Evolutionary conservation across 345 rosid genomes (phyloP).

Genomic region (Hevea brasiliensis): DNA sequence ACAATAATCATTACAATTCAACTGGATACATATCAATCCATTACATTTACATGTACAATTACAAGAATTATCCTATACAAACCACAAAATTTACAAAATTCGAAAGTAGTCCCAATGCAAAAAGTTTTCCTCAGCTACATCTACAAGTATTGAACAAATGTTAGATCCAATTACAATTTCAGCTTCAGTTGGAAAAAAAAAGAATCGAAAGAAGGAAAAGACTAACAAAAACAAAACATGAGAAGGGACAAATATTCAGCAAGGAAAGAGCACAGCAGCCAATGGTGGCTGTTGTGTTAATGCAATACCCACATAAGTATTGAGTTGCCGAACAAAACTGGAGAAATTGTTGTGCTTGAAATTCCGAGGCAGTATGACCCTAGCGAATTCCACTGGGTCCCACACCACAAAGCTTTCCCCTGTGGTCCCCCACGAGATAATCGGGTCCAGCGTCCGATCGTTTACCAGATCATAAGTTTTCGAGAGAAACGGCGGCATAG

Average conservation of each 20-base stretch:
- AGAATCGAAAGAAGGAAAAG: background rate
- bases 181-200: slow-evolving; percentile 16
- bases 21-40: background rate
- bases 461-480: slow-evolving; percentile 34
- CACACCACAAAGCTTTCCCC: slow-evolving; percentile 37
- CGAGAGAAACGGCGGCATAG: slow-evolving; percentile 40
- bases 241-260: slow-evolving; percentile 2
- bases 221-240: slow-evolving; percentile 12
- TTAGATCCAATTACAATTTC: slow-evolving; percentile 10
- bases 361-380: slow-evolving; percentile 31
- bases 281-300: slow-evolving; percentile 26
- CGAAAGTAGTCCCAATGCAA: background rate
- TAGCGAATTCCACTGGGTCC: slow-evolving; percentile 30
- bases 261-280: slow-evolving; percentile 32
- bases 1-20: background rate
- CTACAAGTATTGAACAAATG: slow-evolving; percentile 21
- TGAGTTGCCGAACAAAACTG: slow-evolving; percentile 39
- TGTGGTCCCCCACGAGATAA: slow-evolving; percentile 25
- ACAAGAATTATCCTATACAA: slow-evolving; percentile 7
- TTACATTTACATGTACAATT: slow-evolving; percentile 7
- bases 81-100: background rate
- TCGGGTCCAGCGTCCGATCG: slow-evolving; percentile 22
- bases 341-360: slow-evolving; percentile 42
- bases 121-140: slow-evolving; percentile 6
- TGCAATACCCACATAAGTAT: slow-evolving; percentile 50